Evolutionary conservation across 257 asterid genomes (phyloP), one percentile per base, ranked within the genome.

Genomic region (Schizonepeta tenuifolia): DNA sequence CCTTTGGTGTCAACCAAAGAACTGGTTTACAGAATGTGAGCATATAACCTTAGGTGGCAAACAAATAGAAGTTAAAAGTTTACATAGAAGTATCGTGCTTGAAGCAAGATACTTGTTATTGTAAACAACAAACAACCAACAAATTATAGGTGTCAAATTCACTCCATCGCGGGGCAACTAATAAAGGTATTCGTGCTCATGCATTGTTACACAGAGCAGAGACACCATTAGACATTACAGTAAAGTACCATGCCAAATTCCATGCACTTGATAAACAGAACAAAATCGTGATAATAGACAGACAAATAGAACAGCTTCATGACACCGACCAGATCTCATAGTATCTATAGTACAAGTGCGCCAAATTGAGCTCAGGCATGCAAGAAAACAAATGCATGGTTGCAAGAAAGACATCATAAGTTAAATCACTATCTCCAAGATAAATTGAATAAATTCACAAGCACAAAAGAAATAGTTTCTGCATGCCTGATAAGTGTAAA

Each of bases 401-500:
- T 17, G 65, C 53, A 54, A 31, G 41, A 67, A 51, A 31, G 54
- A 55, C 20, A 41, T 44, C 33, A 63, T 51, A 53, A 41, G 50
- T 43, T 57, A 38, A 28, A 46, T 21, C 5, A 70, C 20, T 47
- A 64, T 59, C 40, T 40, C 31, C 74, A 77, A 35, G 47, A 38
- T 21, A 10, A 75, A 65, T 49, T 22, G 3, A n/a, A 67, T 9
- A 38, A 24, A 26, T 70, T 22, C 28, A 24, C 6, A 65, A n/a
- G 14, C 64, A 59, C 24, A 62, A 72, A 35, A 58, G 47, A 62
- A 6, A 47, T 14, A 44, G 56, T 20, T 65, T 24, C 40, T 60
- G 70, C 82, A 66, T 82, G 71, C 98, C 98, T 93, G 98, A 81
- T 93, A 90, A 46, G 96, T 87, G 72, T 93, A 93, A 36, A 93